Conservation (phyloP, 2,329 filamentous ascomycete species). For the Phaeoacremonium minimum region DNA sequence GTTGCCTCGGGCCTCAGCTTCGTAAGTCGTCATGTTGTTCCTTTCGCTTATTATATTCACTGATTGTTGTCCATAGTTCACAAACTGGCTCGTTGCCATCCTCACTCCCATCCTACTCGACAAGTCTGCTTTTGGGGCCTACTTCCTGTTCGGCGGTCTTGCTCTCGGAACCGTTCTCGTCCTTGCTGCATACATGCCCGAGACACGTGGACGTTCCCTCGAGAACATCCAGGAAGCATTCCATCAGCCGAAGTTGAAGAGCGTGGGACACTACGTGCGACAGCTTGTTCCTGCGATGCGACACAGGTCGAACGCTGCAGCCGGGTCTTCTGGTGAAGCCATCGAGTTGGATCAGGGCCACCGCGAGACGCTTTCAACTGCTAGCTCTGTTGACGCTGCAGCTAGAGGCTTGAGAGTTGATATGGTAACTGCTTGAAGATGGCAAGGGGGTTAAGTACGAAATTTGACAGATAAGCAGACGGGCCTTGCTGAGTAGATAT, state of each 20-base stretch:
- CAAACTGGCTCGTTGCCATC: slow-evolving; percentile 38
- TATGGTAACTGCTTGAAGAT: background rate
- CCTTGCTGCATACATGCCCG: slow-evolving; percentile 40
- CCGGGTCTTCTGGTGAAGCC: background rate
- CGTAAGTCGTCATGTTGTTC: slow-evolving; percentile 8
- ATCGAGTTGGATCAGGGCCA: background rate
- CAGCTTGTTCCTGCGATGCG: background rate
- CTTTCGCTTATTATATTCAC: background rate
- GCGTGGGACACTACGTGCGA: slow-evolving; percentile 2
- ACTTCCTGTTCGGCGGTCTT: slow-evolving; percentile 39
- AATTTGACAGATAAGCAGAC: too few relatives aligned
- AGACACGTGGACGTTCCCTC: slow-evolving; percentile 42
- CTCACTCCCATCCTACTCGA: slow-evolving; percentile 35
- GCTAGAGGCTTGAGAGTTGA: background rate
- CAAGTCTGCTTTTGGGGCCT: slow-evolving; percentile 34
- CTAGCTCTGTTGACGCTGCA: background rate
- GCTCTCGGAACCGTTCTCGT: slow-evolving; percentile 30
- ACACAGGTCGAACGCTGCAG: background rate
- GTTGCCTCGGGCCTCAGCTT: slow-evolving; percentile 34
- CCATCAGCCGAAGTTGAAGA: slow-evolving; percentile 15
- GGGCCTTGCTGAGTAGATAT: too few relatives aligned
- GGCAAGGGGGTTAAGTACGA: too few relatives aligned
- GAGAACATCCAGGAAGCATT: slow-evolving; percentile 45
- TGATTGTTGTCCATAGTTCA: slow-evolving; percentile 15
- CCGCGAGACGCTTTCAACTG: background rate